Percentiles rank a stretch among this genome's conserved stretches.
Evolutionary conservation across 371 early-diverging fungal genomes (phyloP).

Genomic region (Gilbertella persicaria): DNA sequence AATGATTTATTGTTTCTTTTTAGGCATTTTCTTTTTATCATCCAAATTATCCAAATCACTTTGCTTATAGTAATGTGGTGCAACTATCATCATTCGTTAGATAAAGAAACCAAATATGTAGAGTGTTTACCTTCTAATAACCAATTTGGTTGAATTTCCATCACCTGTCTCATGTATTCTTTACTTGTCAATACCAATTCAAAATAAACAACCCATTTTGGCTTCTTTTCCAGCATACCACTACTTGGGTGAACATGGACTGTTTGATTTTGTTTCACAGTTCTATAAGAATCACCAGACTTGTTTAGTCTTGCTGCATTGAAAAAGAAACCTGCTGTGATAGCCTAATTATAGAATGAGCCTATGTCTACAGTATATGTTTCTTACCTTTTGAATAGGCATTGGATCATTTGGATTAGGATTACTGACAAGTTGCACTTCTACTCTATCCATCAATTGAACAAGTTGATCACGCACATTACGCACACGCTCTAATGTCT

Average conservation of each 20-base stretch:
- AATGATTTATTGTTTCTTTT: slow-evolving; percentile 29
- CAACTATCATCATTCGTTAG: slow-evolving; percentile 47
- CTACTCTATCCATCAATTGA: slow-evolving; percentile 90
- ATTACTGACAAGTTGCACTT: slow-evolving; percentile 79
- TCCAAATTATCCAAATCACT: slow-evolving; percentile 66
- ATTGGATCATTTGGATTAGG: slow-evolving; percentile 76
- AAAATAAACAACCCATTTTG: slow-evolving; percentile 87
- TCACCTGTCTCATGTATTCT: slow-evolving; percentile 94
- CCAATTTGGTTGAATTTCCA: slow-evolving; percentile 94
- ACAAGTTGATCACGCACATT: slow-evolving; percentile 95
- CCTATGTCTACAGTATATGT: too few species aligned
- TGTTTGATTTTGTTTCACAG: slow-evolving; percentile 89
- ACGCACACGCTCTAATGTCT: slow-evolving; percentile 88
- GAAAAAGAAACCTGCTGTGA: slow-evolving; percentile 95
- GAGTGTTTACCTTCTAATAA: slow-evolving; percentile 73
- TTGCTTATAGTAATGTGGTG: slow-evolving; percentile 91
- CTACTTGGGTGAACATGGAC: slow-evolving; percentile 95
- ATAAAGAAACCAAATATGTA: not conserved
- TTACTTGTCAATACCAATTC: slow-evolving; percentile 93
- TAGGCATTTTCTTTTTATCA: slow-evolving; percentile 67
- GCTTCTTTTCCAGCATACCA: slow-evolving; percentile 70
- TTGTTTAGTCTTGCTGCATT: slow-evolving; percentile 83
- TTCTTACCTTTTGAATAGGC: slow-evolving; percentile 75
- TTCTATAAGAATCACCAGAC: slow-evolving; percentile 88
- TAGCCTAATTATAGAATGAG: slow-evolving; percentile 52